Evolutionary conservation across 495 filamentous ascomycete genomes (phyloP).

Genomic region (Tuber umbilicatum): DNA sequence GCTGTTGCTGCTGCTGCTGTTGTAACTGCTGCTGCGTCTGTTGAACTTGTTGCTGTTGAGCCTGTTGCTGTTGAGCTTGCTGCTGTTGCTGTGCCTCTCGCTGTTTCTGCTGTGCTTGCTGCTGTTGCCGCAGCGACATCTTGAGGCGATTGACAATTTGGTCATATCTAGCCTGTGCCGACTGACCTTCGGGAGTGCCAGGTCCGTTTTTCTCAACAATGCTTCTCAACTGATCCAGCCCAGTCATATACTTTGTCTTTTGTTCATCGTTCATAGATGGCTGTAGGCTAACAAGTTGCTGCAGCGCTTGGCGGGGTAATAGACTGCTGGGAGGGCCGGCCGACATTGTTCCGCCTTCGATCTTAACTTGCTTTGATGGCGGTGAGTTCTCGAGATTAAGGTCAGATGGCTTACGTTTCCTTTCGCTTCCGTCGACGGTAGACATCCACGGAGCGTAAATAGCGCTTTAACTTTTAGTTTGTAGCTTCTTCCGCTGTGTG

Average conservation of each 20-base stretch:
- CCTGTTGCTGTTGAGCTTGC: slow-evolving; percentile 23
- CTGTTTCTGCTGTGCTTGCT: slow-evolving; percentile 24
- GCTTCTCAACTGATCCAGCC: slow-evolving; percentile 57
- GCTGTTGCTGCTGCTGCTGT: slow-evolving; percentile 20
- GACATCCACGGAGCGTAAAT: slow-evolving; percentile 27
- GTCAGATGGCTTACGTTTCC: slow-evolving; percentile 37
- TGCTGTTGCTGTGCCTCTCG: slow-evolving; percentile 23
- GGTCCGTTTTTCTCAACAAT: slow-evolving; percentile 54
- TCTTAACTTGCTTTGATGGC: slow-evolving; percentile 27
- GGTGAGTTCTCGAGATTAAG: slow-evolving; percentile 21
- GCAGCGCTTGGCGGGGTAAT: slow-evolving; percentile 21
- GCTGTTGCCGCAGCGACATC: slow-evolving; percentile 49
- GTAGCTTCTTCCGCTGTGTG: neutral
- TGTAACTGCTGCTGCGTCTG: slow-evolving; percentile 15
- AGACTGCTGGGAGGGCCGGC: slow-evolving; percentile 7
- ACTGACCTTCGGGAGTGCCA: slow-evolving; percentile 53
- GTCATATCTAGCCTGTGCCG: slow-evolving; percentile 58
- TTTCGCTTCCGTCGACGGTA: slow-evolving; percentile 13
- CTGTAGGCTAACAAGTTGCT: slow-evolving; percentile 26
- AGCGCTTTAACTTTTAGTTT: neutral
- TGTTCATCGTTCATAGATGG: slow-evolving; percentile 54
- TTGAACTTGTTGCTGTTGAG: slow-evolving; percentile 17
- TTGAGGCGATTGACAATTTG: slow-evolving; percentile 60
- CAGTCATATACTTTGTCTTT: slow-evolving; percentile 59
- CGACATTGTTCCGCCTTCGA: slow-evolving; percentile 14